Evolutionary conservation across 1,284 basidiomycete species (phyloP), one percentile per base, ranked within the genome.

Genomic region (Bondarzewia mesenterica): DNA sequence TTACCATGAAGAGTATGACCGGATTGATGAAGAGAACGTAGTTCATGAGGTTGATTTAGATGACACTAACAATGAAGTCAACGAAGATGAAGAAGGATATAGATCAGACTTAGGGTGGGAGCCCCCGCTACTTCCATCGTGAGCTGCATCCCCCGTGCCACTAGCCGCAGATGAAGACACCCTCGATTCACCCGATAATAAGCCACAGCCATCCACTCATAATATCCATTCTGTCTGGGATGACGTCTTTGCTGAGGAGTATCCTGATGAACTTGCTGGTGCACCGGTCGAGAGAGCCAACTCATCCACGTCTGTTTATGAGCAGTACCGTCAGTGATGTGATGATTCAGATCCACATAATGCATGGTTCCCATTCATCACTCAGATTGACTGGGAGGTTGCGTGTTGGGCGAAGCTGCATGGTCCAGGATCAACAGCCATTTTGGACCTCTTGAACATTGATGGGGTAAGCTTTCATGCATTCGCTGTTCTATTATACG

Each of bases 391-490:
- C 15, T 60, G 52, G 51, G 54, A 56, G 22, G 8, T 58, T 26
- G 54, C 53, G 0, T 36, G 40, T 1, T 58, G 58, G 57, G 54
- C 57, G 2, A 60, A 57, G 23, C 15, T 50, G 29, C 52, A 47
- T 2, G 56, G 53, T 1, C 48, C 50, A 2, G 47, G 57, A 2
- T 57, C 55, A 6, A 57, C 49, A 2, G 55, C 58, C 4, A 27
- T 58, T 14, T 46, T 53, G 10, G 55, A 59, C 2, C 43, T 60
- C 1, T 48, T 60, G 0, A 36, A 23, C 2, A 60, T 61, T 20
- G 45, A 53, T 10, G 54, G 52, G 7, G 57, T 60, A 41, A 18
- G 54, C 50, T 4, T 32, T 32, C 29, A 32, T 32, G 10, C 10
- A 8, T 32, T 32, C 10, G 29, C 29, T 15, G 4, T 32, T 32